phyloP scores from a whole-genome alignment of 1,284 basidiomycete species.

The Trichosporon ovoides region DNA sequence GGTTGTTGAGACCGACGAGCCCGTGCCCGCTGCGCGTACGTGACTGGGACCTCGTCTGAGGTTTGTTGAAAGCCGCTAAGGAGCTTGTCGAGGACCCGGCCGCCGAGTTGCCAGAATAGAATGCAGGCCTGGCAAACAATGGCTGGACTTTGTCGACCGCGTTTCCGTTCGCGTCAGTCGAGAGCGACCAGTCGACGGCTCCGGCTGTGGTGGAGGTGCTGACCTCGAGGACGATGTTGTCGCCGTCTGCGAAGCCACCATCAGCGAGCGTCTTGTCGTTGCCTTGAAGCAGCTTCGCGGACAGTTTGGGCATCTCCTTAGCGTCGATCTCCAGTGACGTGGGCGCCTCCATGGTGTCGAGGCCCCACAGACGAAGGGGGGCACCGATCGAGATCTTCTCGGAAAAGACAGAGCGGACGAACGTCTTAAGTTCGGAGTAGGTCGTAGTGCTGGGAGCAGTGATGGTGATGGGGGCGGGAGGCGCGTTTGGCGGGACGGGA shows the following conservation, averaged over 20 bases:
- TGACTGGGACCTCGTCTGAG: slow-evolving; percentile 32
- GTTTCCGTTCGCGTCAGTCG: slow-evolving; percentile 29
- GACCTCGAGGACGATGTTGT: slow-evolving; percentile 39
- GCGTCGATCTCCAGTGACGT: slow-evolving; percentile 8
- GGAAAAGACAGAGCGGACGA: slow-evolving; percentile 11
- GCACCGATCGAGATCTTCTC: slow-evolving; percentile 4
- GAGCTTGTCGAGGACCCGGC: slow-evolving; percentile 44
- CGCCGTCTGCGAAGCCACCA: slow-evolving; percentile 29
- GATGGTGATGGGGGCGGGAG: slow-evolving; percentile 9
- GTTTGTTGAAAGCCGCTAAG: slow-evolving; percentile 5
- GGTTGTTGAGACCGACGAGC: slow-evolving; percentile 78
- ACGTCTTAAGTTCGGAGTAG: slow-evolving; percentile 7
- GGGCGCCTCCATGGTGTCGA: slow-evolving; percentile 15
- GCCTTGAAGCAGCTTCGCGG: slow-evolving; percentile 18
- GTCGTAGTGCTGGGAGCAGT: slow-evolving; percentile 15
- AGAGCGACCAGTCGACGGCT: slow-evolving; percentile 15
- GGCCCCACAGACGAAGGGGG: slow-evolving; percentile 26
- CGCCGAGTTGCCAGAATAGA: slow-evolving; percentile 43
- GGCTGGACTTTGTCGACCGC: slow-evolving; percentile 37
- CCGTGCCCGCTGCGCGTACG: slow-evolving; percentile 52
- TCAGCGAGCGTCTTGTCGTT: slow-evolving; percentile 20
- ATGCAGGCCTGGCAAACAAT: slow-evolving; percentile 40
- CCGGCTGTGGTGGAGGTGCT: slow-evolving; percentile 19
- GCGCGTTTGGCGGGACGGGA: slow-evolving; percentile 16
- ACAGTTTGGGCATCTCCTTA: slow-evolving; percentile 21